Percentiles rank a stretch among this genome's conserved stretches.
Evolutionary conservation across 164 flowering plant species (phyloP).

Genomic region (Litsea cubeba): DNA sequence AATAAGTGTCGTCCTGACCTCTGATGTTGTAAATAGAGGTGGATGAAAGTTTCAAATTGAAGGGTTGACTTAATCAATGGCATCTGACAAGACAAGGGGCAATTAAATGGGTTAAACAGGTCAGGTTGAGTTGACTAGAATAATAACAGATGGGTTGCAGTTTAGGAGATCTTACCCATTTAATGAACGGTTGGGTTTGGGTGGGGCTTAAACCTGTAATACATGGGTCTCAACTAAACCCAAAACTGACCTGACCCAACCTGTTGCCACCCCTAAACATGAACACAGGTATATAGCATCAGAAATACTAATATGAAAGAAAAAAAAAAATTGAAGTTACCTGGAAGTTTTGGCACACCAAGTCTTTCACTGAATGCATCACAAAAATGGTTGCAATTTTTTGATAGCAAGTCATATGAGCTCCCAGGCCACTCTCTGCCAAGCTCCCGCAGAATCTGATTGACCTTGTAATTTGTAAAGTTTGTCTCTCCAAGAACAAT

Average conservation of each 20-base stretch:
- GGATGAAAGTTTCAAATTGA: too few species aligned
- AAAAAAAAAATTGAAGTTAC: conserved; percentile 21
- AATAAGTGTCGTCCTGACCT: too few species aligned
- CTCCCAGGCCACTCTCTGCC: conserved; percentile 94
- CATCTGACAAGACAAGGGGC: too few species aligned
- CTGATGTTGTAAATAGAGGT: too few species aligned
- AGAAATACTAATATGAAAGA: background rate
- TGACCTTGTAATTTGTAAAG: conserved; percentile 54
- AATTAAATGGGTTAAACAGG: too few species aligned
- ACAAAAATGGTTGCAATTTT: conserved; percentile 97
- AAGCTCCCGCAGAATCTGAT: conserved; percentile 83
- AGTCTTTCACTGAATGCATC: conserved; percentile 87
- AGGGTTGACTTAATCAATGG: too few species aligned
- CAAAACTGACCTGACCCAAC: background rate
- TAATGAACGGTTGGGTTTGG: too few species aligned
- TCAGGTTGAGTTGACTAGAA: too few species aligned
- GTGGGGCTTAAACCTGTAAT: too few species aligned
- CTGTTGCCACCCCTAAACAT: background rate
- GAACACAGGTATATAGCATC: background rate
- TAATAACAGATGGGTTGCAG: too few species aligned
- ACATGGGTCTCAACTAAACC: too few species aligned
- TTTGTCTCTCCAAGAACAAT: conserved; percentile 72
- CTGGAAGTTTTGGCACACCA: conserved; percentile 92
- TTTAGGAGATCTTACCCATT: too few species aligned
- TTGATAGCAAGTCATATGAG: conserved; percentile 77